Conservation (phyloP, 805 yeast genomes). For the Candida nonsorbophila region DNA sequence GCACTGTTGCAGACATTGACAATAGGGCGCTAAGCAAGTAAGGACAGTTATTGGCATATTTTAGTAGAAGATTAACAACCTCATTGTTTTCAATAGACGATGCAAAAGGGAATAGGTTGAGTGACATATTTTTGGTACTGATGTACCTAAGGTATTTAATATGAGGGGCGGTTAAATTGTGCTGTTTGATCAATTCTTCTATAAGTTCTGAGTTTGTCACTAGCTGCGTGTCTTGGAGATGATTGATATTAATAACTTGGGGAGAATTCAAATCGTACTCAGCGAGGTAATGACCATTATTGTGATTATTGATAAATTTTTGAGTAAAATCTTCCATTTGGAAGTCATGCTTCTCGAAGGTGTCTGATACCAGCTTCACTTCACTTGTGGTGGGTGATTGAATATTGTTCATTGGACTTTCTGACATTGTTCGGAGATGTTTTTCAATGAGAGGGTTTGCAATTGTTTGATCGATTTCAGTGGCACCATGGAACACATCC, state of each 20-base stretch:
- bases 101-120: constrained; percentile 33
- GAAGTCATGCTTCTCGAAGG: constrained; percentile 14
- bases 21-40: constrained; percentile 59
- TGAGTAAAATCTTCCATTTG: constrained; percentile 15
- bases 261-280: constrained; percentile 7
- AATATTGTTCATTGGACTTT: no score
- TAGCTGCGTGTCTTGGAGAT: constrained; percentile 1
- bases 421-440: constrained; percentile 1
- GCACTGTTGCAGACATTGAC: constrained; percentile 61
- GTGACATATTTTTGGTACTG: constrained; percentile 23
- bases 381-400: no score
- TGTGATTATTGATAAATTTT: constrained; percentile 3
- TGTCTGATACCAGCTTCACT: constrained; percentile 8
- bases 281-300: constrained; percentile 5
- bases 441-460: constrained; percentile 4
- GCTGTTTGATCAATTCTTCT: constrained; percentile 16
- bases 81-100: constrained; percentile 28
- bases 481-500: constrained; percentile 11
- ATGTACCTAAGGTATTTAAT: constrained; percentile 24
- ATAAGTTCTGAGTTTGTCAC: constrained; percentile 19
- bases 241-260: constrained; percentile 2
- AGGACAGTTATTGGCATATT: constrained; percentile 53
- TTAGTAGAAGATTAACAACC: constrained; percentile 39
- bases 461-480: no score
- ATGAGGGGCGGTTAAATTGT: constrained; percentile 24